phyloP scores from a whole-genome alignment of 1,284 basidiomycete genomes.

The Fomitopsis betulina region DNA sequence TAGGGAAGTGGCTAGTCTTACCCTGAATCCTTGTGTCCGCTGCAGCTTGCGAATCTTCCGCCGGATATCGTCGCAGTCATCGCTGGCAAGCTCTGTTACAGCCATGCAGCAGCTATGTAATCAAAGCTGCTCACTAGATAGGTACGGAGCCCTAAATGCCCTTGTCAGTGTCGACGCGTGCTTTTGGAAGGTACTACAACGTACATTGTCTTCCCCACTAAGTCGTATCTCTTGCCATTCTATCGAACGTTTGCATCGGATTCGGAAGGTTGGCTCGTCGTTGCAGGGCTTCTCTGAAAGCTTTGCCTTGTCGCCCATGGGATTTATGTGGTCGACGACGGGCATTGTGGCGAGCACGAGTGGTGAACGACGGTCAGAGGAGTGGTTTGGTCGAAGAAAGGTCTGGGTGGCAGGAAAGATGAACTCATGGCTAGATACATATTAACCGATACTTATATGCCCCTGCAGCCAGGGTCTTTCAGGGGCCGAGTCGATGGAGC shows the following conservation, averaged over 20 bases:
- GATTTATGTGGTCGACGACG: background rate
- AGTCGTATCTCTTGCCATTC: background rate
- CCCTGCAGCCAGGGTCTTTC: background rate
- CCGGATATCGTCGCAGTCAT: background rate
- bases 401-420: background rate
- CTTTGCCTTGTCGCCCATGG: background rate
- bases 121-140: background rate
- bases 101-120: background rate
- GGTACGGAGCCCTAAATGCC: background rate
- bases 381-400: background rate
- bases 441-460: background rate
- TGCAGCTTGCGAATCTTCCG: constrained; percentile 1
- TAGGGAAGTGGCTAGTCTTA: background rate
- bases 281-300: background rate
- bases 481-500: background rate
- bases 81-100: background rate
- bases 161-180: background rate
- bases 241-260: background rate
- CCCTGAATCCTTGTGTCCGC: background rate
- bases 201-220: background rate
- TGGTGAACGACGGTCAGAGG: background rate
- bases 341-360: background rate
- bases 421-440: background rate
- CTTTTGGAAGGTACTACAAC: background rate
- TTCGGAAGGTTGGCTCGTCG: background rate